Conservation (phyloP, 176 grass and related monocot genomes). For the Zea mays region DNA sequence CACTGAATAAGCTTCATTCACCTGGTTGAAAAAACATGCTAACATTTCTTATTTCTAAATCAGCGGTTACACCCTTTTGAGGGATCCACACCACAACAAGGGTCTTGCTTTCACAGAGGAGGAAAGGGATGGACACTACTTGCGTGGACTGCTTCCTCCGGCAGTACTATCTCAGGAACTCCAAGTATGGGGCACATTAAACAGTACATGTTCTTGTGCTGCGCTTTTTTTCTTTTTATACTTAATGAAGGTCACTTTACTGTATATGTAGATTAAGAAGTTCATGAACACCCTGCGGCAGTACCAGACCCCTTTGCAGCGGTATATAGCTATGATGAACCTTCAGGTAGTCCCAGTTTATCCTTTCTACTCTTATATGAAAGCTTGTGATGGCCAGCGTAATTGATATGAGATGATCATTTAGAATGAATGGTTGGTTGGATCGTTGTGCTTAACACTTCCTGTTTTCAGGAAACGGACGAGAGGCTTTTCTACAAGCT, state of each 20-base stretch:
- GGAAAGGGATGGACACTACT: constrained; percentile 89
- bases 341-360: constrained; percentile 64
- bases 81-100: constrained; percentile 97
- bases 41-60: constrained; percentile 36
- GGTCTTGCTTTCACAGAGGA: constrained; percentile 73
- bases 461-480: constrained; percentile 67
- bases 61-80: constrained; percentile 83
- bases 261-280: constrained; percentile 73
- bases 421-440: constrained; percentile 17
- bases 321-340: constrained; percentile 96
- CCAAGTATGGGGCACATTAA: constrained; percentile 50
- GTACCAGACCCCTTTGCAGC: constrained; percentile 77
- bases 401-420: not conserved
- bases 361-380: constrained; percentile 19
- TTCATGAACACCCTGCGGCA: constrained; percentile 76
- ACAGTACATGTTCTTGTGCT: constrained; percentile 15
- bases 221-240: not conserved
- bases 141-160: constrained; percentile 95
- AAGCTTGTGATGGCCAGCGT: not conserved
- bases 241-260: constrained; percentile 10
- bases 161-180: constrained; percentile 68
- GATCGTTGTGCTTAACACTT: not conserved
- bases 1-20: not conserved
- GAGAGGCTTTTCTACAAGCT: constrained; percentile 98
- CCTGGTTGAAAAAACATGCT: constrained; percentile 29